Conservation (phyloP, 306 rosid genomes). For the Senna tora region DNA sequence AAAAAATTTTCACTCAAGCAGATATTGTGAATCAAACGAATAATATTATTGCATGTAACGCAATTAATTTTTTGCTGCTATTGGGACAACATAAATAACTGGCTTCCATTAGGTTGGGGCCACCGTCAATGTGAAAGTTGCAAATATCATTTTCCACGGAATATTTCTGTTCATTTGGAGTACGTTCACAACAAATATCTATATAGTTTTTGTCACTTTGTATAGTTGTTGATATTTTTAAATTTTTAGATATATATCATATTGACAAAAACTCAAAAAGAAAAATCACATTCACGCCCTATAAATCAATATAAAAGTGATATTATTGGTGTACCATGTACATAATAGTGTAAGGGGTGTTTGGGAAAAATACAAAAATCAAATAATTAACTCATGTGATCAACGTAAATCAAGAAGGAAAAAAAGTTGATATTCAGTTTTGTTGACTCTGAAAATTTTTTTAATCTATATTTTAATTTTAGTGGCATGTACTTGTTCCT, state of each 20-base stretch:
- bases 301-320: too few relatives aligned
- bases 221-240: background rate
- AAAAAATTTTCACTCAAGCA: too few relatives aligned
- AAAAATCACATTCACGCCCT: too few relatives aligned
- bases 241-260: too few relatives aligned
- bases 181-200: slow-evolving; percentile 6
- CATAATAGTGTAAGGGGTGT: too few relatives aligned
- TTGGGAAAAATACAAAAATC: background rate
- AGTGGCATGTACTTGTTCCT: background rate
- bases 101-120: slow-evolving; percentile 38
- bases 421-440: background rate
- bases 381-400: background rate
- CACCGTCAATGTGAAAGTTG: slow-evolving; percentile 11
- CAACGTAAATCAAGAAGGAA: background rate
- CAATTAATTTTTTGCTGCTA: slow-evolving; percentile 22
- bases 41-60: background rate
- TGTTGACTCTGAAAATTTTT: background rate
- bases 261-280: too few relatives aligned
- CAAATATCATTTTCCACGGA: slow-evolving; percentile 2
- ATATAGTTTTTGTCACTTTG: background rate
- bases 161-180: slow-evolving; percentile 24
- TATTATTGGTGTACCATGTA: too few relatives aligned
- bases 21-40: background rate
- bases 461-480: background rate
- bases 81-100: slow-evolving; percentile 29